phyloP scores from a whole-genome alignment of 176 grass and related monocot species.

The Poa pratensis region DNA sequence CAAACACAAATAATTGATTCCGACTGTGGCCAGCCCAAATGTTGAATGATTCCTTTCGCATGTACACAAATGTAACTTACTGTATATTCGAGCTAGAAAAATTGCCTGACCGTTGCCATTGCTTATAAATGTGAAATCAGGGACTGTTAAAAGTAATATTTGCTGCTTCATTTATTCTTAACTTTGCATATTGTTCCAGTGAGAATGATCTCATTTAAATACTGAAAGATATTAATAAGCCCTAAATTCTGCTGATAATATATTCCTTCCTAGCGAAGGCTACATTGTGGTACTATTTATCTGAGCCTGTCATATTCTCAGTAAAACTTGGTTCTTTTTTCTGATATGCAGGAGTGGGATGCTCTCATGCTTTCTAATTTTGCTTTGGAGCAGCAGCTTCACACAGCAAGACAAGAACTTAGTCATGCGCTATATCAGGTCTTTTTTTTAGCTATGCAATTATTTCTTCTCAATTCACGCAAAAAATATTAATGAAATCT shows the following conservation, averaged over 20 bases:
- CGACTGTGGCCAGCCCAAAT: neutral
- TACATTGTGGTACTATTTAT: neutral
- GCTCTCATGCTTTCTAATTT: slow-evolving; percentile 96
- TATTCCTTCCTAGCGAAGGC: neutral
- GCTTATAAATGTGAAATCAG: slow-evolving; percentile 1
- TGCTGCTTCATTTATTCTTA: neutral
- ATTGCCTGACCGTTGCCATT: neutral
- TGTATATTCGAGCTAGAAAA: slow-evolving; percentile 6
- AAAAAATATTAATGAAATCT: no score
- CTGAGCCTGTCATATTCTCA: slow-evolving; percentile 25
- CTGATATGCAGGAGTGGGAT: slow-evolving; percentile 85
- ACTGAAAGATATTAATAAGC: neutral
- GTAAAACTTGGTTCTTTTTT: slow-evolving; percentile 26
- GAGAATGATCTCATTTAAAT: slow-evolving; percentile 25
- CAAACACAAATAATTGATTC: slow-evolving; percentile 19
- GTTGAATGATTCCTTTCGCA: neutral
- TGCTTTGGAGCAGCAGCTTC: slow-evolving; percentile 95
- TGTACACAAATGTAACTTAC: neutral
- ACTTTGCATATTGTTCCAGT: neutral
- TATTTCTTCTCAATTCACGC: neutral
- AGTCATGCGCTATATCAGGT: slow-evolving; percentile 99
- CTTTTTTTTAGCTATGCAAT: slow-evolving; percentile 23
- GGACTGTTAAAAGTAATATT: neutral
- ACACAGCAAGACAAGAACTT: slow-evolving; percentile 95
- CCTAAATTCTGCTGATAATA: neutral